Conservation (phyloP, 1,284 basidiomycete genomes). For the Pseudozyma tsukubaensis region DNA sequence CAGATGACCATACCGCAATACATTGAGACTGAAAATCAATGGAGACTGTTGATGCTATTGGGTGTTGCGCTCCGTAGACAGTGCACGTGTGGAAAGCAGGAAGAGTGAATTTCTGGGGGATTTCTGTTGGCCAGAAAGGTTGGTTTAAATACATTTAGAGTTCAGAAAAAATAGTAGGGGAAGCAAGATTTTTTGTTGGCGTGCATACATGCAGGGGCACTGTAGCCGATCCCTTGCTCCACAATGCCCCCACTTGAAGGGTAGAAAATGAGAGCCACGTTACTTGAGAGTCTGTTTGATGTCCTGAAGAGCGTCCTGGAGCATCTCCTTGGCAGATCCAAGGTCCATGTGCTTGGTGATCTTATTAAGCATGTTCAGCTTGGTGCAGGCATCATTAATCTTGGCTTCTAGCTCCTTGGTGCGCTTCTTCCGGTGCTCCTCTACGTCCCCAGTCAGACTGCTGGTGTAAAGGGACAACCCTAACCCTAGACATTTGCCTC, state of each 20-base stretch:
- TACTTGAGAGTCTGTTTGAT: background rate
- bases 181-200: background rate
- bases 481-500: too few relatives aligned
- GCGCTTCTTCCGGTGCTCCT: background rate
- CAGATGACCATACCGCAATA: too few relatives aligned
- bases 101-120: background rate
- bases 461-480: too few relatives aligned
- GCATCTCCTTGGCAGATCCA: background rate
- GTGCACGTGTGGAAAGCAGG: background rate
- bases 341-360: background rate
- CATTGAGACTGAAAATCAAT: too few relatives aligned
- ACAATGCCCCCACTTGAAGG: background rate
- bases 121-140: background rate
- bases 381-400: background rate
- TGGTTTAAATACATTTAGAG: background rate
- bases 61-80: conserved; percentile 70
- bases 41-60: too few relatives aligned
- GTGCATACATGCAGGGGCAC: background rate
- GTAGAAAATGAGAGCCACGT: background rate
- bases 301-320: background rate
- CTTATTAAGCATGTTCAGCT: background rate
- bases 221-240: too few relatives aligned
- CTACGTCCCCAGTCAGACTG: background rate
- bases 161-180: background rate
- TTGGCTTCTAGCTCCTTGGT: background rate